A percentile compares a stretch with the other conserved stretches of the same genome.
Evolutionary conservation across 192 early-diverging fungal genomes (phyloP).

Genomic region (Phlyctochytrium bullatum): DNA sequence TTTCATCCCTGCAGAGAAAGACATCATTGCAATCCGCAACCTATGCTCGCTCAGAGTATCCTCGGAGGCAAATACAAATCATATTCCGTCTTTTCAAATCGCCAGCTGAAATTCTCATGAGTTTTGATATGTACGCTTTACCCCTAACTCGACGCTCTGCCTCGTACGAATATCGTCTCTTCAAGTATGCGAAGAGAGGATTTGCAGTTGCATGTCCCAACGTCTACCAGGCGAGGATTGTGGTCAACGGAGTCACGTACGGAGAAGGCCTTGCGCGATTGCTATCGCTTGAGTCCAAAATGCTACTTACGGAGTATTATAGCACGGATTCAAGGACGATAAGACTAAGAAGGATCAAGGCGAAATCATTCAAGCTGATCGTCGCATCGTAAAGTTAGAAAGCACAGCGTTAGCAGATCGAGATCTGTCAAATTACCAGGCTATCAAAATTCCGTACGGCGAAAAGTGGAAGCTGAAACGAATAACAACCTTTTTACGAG

Average conservation of each 20-base stretch:
- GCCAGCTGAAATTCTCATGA: constrained; percentile 32
- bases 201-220: constrained; percentile 11
- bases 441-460: background rate
- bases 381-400: background rate
- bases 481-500: background rate
- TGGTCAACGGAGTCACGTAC: background rate
- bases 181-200: constrained; percentile 26
- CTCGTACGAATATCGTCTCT: constrained; percentile 22
- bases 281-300: background rate
- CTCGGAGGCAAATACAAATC: constrained; percentile 28
- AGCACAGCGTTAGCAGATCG: background rate
- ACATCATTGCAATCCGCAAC: background rate
- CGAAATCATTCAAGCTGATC: constrained; percentile 1
- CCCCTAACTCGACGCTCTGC: constrained; percentile 24
- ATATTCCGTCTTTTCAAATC: constrained; percentile 29
- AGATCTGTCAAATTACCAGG: background rate
- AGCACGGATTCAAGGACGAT: background rate
- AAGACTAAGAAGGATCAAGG: background rate
- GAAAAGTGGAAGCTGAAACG: background rate
- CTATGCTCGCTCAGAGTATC: constrained; percentile 17
- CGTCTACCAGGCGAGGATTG: background rate
- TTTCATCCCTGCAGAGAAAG: background rate
- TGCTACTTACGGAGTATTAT: background rate
- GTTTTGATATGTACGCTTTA: constrained; percentile 11
- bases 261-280: background rate